Percentiles rank a stretch among this genome's conserved stretches.
Evolutionary conservation across 2,329 filamentous ascomycete genomes (phyloP).

Genomic region (Penicillium sp.): DNA sequence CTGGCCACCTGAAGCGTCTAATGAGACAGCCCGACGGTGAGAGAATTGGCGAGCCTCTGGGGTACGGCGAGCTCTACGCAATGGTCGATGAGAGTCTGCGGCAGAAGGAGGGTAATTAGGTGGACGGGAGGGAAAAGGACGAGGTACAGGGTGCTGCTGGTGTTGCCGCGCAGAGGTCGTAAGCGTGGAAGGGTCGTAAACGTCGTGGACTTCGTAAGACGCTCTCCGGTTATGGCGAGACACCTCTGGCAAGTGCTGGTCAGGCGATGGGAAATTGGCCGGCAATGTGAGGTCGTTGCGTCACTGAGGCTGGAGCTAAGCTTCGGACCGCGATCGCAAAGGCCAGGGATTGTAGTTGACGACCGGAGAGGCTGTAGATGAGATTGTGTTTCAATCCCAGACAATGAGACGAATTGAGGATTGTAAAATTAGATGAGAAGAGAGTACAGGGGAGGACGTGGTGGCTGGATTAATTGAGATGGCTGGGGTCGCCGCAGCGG

Average conservation of each 20-base stretch:
- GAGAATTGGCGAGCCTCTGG: slow-evolving; percentile 44
- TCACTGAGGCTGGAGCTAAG: slow-evolving; percentile 15
- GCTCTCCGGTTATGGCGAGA: slow-evolving; percentile 39
- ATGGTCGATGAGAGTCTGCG: slow-evolving; percentile 49
- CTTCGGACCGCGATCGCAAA: slow-evolving; percentile 16
- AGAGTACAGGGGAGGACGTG: slow-evolving; percentile 14
- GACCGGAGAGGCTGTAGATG: slow-evolving; percentile 3
- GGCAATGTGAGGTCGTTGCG: slow-evolving; percentile 33
- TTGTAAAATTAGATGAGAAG: slow-evolving; percentile 5
- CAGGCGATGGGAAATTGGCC: slow-evolving; percentile 23
- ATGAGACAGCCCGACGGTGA: slow-evolving; percentile 42
- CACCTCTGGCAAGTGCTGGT: slow-evolving; percentile 37
- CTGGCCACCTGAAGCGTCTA: slow-evolving; percentile 38
- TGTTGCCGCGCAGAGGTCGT: slow-evolving; percentile 44
- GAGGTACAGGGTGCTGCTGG: slow-evolving; percentile 43
- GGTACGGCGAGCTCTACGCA: slow-evolving; percentile 51
- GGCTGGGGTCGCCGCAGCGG: slow-evolving; percentile 33
- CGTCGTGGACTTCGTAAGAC: slow-evolving; percentile 53
- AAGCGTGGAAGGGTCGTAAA: slow-evolving; percentile 48
- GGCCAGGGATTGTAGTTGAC: background rate
- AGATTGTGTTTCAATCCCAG: slow-evolving; percentile 3
- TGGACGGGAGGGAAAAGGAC: slow-evolving; percentile 45
- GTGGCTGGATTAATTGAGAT: slow-evolving; percentile 41
- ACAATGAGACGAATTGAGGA: slow-evolving; percentile 5
- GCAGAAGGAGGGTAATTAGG: slow-evolving; percentile 48